Conservation (phyloP, 768 basidiomycete genomes). For the Termitomyces sp. region DNA sequence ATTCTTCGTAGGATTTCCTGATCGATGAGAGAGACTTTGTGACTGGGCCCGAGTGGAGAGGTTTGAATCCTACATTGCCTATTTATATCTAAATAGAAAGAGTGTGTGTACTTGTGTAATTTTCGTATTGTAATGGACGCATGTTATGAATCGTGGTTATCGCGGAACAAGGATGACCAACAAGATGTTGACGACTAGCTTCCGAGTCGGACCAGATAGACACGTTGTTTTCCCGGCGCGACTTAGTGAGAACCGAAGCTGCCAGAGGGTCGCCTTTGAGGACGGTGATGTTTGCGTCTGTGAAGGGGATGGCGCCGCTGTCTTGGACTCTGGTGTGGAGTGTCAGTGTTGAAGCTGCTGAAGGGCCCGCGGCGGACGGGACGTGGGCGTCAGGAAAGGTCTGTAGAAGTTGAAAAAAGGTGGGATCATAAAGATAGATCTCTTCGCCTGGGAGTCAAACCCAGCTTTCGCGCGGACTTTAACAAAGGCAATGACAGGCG, state of each 20-base stretch:
- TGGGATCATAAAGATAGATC: too few species aligned
- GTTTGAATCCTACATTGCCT: slow-evolving; percentile 70
- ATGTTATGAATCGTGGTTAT: slow-evolving; percentile 4
- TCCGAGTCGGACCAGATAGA: slow-evolving; percentile 70
- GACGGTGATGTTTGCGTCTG: slow-evolving; percentile 56
- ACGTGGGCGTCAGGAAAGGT: not conserved
- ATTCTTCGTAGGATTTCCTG: slow-evolving; percentile 62
- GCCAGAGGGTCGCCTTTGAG: slow-evolving; percentile 30
- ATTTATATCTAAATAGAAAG: slow-evolving; percentile 53
- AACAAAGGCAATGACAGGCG: too few species aligned
- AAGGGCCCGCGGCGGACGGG: slow-evolving; percentile 42
- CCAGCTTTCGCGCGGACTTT: too few species aligned
- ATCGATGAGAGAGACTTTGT: slow-evolving; percentile 74
- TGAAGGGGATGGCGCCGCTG: slow-evolving; percentile 60
- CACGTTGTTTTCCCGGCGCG: slow-evolving; percentile 54
- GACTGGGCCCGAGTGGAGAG: slow-evolving; percentile 65
- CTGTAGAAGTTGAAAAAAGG: too few species aligned
- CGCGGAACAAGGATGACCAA: slow-evolving; percentile 65
- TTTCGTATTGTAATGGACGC: too few species aligned
- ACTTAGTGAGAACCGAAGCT: slow-evolving; percentile 16
- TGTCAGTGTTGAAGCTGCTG: slow-evolving; percentile 16
- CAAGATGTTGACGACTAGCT: slow-evolving; percentile 70
- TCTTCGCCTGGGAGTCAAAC: too few species aligned
- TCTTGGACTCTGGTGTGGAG: slow-evolving; percentile 48
- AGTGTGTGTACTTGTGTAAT: too few species aligned